Evolutionary conservation across 208 protist genomes (phyloP), one percentile per base, ranked within the genome.

Genomic region (Wallacemonas rigidus): DNA sequence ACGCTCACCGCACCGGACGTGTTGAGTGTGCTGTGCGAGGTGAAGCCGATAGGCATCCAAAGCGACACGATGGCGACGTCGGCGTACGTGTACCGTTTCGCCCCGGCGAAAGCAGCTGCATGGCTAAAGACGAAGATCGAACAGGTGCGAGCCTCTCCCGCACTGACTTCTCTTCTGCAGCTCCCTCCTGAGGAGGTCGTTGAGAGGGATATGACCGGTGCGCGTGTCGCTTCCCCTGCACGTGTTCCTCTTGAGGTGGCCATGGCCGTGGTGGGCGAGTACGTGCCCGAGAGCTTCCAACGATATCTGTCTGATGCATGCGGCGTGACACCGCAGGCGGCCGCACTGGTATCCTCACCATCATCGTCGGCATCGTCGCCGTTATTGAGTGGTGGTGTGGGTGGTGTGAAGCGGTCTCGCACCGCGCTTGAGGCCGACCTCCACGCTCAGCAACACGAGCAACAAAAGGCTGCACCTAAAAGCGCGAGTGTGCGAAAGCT

Each of bases 261-360:
- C 17, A 26, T 86, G 53, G 15, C 74, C 0, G 75, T 92, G 38
- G 85, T 95, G 7, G 69, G 77, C 15, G 89, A 95, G 76, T 95
- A 95, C 71, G 67, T 91, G 15, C 81, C 85, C 4, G 74, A 82
- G 11, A 60, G 74, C 1, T 62, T 90, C n/a, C 72, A 74, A 26
- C 39, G n/a, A 0, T 80, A 53, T n/a, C 61, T 85, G 26, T 62
- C 77, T 2, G 50, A 43, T 7, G 74, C 87, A 15, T 88, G 82
- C 39, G 86, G 84, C 51, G 67, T 2, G 6, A 41, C 54, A n/a
- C 12, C 40, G 63, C 26, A n/a, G 14, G 48, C 47, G 47, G n/a
- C 47, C 7, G 63, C 63, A 12, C 6, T 43, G 14, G 7, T 62
- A 11, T 47, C 63, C 26, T 36, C 65, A 35, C 43, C 58, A 26